phyloP scores from a whole-genome alignment of 2,329 filamentous ascomycete genomes.

The Colletotrichum noveboracense region DNA sequence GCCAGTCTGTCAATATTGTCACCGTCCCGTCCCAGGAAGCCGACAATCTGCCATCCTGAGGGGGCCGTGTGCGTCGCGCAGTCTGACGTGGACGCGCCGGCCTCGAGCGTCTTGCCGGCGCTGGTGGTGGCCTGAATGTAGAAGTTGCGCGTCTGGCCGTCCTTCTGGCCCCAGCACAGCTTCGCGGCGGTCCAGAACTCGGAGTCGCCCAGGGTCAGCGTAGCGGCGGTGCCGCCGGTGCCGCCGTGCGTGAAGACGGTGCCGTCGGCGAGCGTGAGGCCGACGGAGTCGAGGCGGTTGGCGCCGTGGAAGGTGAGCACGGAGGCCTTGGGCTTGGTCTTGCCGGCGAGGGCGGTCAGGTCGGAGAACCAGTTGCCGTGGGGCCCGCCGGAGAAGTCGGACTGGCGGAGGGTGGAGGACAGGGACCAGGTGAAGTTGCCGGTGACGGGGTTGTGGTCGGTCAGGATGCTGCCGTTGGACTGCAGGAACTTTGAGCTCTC shows the following conservation, averaged over 20 bases:
- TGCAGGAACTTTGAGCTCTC: conserved; percentile 62
- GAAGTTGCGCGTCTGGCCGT: conserved; percentile 55
- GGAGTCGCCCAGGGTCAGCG: conserved; percentile 46
- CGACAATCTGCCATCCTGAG: conserved; percentile 56
- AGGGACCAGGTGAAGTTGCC: conserved; percentile 56
- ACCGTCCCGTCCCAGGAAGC: conserved; percentile 55
- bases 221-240: conserved; percentile 47
- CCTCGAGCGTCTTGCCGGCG: conserved; percentile 46
- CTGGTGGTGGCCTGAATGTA: conserved; percentile 60
- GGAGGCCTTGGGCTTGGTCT: conserved; percentile 36
- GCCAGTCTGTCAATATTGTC: conserved; percentile 62
- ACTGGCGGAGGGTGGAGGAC: conserved; percentile 44
- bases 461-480: conserved; percentile 58
- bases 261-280: conserved; percentile 52
- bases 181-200: conserved; percentile 55
- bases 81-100: conserved; percentile 50
- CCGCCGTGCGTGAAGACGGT: conserved; percentile 58
- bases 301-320: conserved; percentile 51
- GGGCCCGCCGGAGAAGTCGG: conserved; percentile 51
- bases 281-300: conserved; percentile 55
- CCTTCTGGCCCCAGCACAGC: conserved; percentile 55
- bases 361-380: conserved; percentile 63
- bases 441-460: conserved; percentile 70
- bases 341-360: conserved; percentile 40
- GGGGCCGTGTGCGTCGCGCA: conserved; percentile 53